These are phyloP conservation scores for Neurospora sp. DNA, from an alignment of 495 filamentous ascomycete genomes.

Conservation along the genomic window DNA sequence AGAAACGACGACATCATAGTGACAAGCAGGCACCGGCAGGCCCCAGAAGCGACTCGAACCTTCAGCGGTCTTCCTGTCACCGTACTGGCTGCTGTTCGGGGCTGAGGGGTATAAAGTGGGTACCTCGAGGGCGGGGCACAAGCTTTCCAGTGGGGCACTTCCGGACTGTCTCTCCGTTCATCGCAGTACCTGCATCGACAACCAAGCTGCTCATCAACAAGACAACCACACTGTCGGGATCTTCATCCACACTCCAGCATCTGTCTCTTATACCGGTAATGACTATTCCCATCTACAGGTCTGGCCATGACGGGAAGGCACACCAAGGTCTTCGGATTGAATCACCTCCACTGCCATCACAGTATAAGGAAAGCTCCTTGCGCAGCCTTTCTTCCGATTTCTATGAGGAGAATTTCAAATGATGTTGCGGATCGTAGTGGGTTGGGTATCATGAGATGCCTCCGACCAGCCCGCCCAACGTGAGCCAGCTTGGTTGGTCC, in stretches of 20 bases:
- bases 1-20: constrained; percentile 4
- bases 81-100: neutral
- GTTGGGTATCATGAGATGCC: neutral
- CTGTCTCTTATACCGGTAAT: neutral
- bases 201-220: neutral
- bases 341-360: neutral
- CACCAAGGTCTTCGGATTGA: neutral
- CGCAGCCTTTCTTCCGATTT: neutral
- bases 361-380: neutral
- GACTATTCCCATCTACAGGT: neutral
- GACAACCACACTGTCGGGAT: neutral
- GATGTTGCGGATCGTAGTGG: neutral
- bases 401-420: neutral
- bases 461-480: neutral
- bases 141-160: neutral
- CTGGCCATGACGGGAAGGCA: neutral
- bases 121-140: neutral
- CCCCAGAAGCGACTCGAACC: constrained; percentile 17
- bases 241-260: neutral
- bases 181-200: neutral
- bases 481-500: neutral
- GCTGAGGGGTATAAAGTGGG: neutral
- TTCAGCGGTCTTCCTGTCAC: constrained; percentile 2
- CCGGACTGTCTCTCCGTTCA: neutral
- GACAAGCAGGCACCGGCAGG: neutral